Evolutionary conservation across 148 eudicot genomes (phyloP).

Genomic region (Diospyros kaki): DNA sequence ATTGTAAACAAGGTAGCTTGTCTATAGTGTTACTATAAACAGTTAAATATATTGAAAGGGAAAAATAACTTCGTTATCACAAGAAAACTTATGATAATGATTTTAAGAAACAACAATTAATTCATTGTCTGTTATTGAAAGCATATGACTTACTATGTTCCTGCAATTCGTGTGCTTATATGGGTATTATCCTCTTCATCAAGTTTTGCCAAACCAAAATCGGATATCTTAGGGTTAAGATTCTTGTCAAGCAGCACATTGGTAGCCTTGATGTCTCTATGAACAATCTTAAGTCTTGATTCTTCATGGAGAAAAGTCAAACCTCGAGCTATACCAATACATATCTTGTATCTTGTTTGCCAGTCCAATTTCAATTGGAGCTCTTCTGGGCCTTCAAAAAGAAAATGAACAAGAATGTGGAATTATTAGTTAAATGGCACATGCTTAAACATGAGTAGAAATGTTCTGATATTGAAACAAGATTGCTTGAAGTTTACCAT

Average conservation of each 20-base stretch:
- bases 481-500: constrained; percentile 19
- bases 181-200: constrained; percentile 48
- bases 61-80: not conserved
- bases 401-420: not conserved
- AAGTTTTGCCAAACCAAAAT: constrained; percentile 46
- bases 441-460: not conserved
- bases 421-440: not conserved
- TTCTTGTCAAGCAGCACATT: constrained; percentile 52
- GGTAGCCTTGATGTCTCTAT: constrained; percentile 53
- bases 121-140: not conserved
- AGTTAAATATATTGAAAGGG: not conserved
- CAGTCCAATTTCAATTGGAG: constrained; percentile 30
- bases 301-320: constrained; percentile 48
- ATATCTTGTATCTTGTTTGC: constrained; percentile 34
- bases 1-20: too few relatives aligned
- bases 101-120: too few relatives aligned
- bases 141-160: constrained; percentile 37
- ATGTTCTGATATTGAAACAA: not conserved
- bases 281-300: constrained; percentile 49
- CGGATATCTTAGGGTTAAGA: constrained; percentile 42
- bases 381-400: constrained; percentile 25
- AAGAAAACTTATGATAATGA: not conserved
- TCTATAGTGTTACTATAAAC: too few relatives aligned
- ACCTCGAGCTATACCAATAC: constrained; percentile 41
- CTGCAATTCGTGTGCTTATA: constrained; percentile 49